A percentile compares a stretch with the other conserved stretches of the same genome.
These are phyloP conservation scores for Spergularia azorica DNA, from an alignment of 179 eudicot genomes.

Conservation along the genomic window DNA sequence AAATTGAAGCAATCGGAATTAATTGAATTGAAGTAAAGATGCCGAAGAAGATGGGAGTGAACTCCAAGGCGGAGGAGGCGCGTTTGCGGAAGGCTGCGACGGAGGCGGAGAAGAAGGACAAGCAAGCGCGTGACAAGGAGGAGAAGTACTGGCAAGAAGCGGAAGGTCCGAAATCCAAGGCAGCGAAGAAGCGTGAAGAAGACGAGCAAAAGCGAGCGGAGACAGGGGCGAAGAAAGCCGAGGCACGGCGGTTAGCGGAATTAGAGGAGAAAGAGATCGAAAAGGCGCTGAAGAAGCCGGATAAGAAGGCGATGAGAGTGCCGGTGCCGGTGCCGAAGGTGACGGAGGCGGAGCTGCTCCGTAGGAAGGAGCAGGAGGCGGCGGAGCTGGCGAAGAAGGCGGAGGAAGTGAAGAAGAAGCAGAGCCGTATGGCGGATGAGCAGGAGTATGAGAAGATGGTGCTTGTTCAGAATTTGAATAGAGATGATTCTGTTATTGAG, in stretches of 20 bases:
- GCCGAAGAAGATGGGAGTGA: slow-evolving; percentile 98
- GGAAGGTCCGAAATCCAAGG: slow-evolving; percentile 77
- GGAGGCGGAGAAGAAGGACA: slow-evolving; percentile 69
- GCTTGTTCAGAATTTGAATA: slow-evolving; percentile 59
- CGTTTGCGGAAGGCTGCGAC: slow-evolving; percentile 58
- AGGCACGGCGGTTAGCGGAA: slow-evolving; percentile 79
- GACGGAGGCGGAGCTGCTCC: slow-evolving; percentile 78
- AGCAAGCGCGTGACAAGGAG: slow-evolving; percentile 61
- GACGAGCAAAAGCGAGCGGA: slow-evolving; percentile 86
- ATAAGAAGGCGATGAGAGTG: slow-evolving; percentile 78
- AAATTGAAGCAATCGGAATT: not conserved
- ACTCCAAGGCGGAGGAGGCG: slow-evolving; percentile 91
- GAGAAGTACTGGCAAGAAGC: slow-evolving; percentile 94
- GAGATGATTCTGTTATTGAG: slow-evolving; percentile 69
- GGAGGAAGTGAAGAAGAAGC: slow-evolving; percentile 74
- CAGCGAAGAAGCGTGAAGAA: slow-evolving; percentile 89
- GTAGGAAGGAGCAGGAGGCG: slow-evolving; percentile 70
- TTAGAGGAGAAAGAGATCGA: slow-evolving; percentile 75
- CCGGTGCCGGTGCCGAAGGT: slow-evolving; percentile 73
- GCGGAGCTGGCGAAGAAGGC: slow-evolving; percentile 45
- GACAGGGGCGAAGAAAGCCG: slow-evolving; percentile 71
- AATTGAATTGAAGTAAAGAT: slow-evolving; percentile 20
- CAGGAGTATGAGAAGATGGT: slow-evolving; percentile 83
- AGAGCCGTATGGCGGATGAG: slow-evolving; percentile 68
- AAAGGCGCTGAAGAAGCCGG: slow-evolving; percentile 65